Evolutionary conservation across 1,284 basidiomycete species (phyloP).

Genomic region (Cystobasidium sp.): DNA sequence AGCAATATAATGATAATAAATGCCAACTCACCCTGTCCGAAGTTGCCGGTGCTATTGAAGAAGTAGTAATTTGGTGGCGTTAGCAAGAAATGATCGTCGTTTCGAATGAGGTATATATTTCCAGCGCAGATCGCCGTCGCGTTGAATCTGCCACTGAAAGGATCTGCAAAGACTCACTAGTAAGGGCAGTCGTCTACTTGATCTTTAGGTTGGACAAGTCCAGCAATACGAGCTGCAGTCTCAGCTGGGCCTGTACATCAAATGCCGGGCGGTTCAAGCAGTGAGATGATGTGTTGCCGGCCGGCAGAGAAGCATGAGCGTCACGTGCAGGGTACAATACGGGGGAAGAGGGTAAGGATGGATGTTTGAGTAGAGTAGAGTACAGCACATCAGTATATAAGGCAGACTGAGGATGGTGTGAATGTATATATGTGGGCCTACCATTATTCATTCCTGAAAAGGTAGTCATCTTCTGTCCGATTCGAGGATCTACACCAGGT

Average conservation of each 20-base stretch:
- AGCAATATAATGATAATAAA: conserved; percentile 34
- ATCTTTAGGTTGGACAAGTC: conserved; percentile 51
- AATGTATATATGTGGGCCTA: not conserved
- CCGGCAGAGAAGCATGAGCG: not conserved
- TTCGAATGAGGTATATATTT: not conserved
- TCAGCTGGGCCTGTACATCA: conserved; percentile 48
- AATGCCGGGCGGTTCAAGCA: not conserved
- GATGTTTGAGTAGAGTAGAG: too few relatives aligned
- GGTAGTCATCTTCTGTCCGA: conserved; percentile 50
- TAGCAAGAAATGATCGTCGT: not conserved
- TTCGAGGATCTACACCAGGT: conserved; percentile 55
- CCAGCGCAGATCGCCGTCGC: not conserved
- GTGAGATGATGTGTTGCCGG: not conserved
- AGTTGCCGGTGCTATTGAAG: conserved; percentile 50
- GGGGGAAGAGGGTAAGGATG: not conserved
- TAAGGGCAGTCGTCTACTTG: conserved; percentile 52
- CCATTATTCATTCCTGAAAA: conserved; percentile 57
- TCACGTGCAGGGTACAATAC: not conserved
- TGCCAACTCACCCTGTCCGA: conserved; percentile 51
- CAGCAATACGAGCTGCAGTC: conserved; percentile 55
- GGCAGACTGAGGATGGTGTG: not conserved
- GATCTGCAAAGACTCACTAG: conserved; percentile 23
- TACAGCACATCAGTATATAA: not conserved
- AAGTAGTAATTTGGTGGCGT: not conserved
- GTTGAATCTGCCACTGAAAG: too few relatives aligned